Evolutionary conservation across 257 asterid species (phyloP), one percentile per base, ranked within the genome.

Genomic region (Cynanchum wilfordii): DNA sequence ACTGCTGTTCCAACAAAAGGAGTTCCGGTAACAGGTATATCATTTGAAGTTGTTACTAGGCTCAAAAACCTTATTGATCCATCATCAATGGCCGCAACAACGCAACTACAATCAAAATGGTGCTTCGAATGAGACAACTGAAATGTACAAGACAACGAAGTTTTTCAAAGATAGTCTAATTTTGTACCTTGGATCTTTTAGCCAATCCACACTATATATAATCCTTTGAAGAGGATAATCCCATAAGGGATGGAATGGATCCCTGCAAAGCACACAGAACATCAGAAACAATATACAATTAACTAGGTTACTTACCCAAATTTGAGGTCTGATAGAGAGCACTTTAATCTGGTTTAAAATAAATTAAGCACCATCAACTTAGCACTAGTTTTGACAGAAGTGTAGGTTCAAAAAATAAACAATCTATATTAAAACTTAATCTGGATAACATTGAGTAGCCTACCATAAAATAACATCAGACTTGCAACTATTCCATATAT

Each of bases 231-330:
- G 78, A 67, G 90, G 79, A 72, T 77, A 80, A 65, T 85, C 93
- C 92, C 99, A 86, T 81, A 91, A 74, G 45, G 96, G 97, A 77
- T 78, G 89, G 80, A 88, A 94, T 52, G 97, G 99, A 83, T 94
- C 99, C n/a, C 97, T 94, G 88, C 77, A 73, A 75, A 56, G 44
- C 74, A 78, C 56, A 73, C 27, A 69, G 64, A 73, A 50, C 25
- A 45, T 59, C 16, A 50, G 9, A 25, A 77, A 63, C 57, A 55
- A 33, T 52, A 49, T 27, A 25, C n/a, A 59, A 59, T 12, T 59
- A 59, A 25, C 15, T 15, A 11, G 66, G 19, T 27, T 27, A 29
- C 11, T 2, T 27, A 57, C 3, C 33, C 42, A 56, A 56, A 56
- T 22, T 36, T 56, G n/a, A 12, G 42, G 22, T 17, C 19, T n/a